phyloP scores from a whole-genome alignment of 2,329 filamentous ascomycete species.

The Phyllosticta capitalensis region DNA sequence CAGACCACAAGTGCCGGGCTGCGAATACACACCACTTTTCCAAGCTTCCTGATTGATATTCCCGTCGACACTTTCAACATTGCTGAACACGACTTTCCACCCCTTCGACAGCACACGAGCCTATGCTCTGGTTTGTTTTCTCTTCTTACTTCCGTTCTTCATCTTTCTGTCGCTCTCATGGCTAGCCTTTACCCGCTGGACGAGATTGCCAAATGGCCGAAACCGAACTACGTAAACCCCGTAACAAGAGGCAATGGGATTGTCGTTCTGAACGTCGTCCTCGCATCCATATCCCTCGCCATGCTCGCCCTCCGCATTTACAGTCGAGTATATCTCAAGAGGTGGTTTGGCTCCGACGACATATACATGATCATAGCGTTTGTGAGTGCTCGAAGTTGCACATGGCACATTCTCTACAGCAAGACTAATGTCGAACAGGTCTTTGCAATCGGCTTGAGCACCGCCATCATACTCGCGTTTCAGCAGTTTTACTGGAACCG shows the following conservation, averaged over 20 bases:
- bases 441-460: slow-evolving; percentile 29
- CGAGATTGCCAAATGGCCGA: slow-evolving; percentile 26
- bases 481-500: slow-evolving; percentile 33
- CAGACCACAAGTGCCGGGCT: not conserved
- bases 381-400: slow-evolving; percentile 18
- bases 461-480: slow-evolving; percentile 34
- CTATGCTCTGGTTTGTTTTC: not conserved
- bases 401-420: not conserved
- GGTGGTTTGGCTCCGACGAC: slow-evolving; percentile 36
- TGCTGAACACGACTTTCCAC: not conserved
- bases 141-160: not conserved
- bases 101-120: not conserved
- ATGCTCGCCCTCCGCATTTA: slow-evolving; percentile 31
- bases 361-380: slow-evolving; percentile 31
- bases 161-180: not conserved
- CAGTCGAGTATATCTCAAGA: slow-evolving; percentile 31
- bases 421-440: slow-evolving; percentile 20
- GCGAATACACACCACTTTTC: not conserved
- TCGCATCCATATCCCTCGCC: slow-evolving; percentile 28
- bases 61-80: not conserved
- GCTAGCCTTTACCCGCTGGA: not conserved
- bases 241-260: slow-evolving; percentile 30
- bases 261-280: slow-evolving; percentile 30
- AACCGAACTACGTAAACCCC: slow-evolving; percentile 34
- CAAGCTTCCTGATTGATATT: not conserved